Percentiles rank a stretch among this genome's conserved stretches.
Conservation (phyloP, 2,329 filamentous ascomycete species). For the Podosphaera aphanis region DNA sequence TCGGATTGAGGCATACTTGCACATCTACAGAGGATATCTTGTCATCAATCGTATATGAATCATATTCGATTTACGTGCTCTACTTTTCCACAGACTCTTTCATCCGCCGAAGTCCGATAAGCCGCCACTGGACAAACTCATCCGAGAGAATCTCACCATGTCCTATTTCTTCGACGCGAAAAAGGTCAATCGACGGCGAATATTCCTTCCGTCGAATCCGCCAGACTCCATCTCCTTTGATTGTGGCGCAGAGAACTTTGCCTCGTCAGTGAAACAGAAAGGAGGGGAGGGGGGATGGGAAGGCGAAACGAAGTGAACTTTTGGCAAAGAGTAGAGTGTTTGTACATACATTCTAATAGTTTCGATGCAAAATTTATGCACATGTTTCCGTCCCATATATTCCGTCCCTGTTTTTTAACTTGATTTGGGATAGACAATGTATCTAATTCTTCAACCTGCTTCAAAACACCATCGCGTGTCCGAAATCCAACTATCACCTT, state of each 20-base stretch:
- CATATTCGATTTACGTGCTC: no score
- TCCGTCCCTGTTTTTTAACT: conserved; percentile 39
- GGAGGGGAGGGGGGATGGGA: background rate
- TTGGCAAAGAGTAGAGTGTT: no score
- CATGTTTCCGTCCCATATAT: conserved; percentile 70
- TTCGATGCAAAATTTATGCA: conserved; percentile 74
- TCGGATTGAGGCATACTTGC: no score
- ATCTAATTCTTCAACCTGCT: conserved; percentile 51
- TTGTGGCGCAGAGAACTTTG: conserved; percentile 36
- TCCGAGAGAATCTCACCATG: conserved; percentile 55
- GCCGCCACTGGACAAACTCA: conserved; percentile 58
- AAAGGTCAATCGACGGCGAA: conserved; percentile 53
- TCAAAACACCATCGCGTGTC: conserved; percentile 45
- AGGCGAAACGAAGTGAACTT: background rate
- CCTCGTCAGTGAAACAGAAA: conserved; percentile 5
- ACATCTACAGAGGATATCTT: no score
- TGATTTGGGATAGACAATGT: conserved; percentile 57
- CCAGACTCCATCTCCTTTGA: conserved; percentile 55
- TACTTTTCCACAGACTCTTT: no score
- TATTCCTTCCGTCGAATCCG: no score
- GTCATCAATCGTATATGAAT: no score
- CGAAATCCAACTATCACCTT: conserved; percentile 83
- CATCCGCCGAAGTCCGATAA: no score
- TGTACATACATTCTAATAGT: conserved; percentile 49
- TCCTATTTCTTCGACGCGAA: conserved; percentile 47